Evolutionary conservation across 1,139 yeast species (phyloP).

Genomic region (Yamadazyma aaseri): DNA sequence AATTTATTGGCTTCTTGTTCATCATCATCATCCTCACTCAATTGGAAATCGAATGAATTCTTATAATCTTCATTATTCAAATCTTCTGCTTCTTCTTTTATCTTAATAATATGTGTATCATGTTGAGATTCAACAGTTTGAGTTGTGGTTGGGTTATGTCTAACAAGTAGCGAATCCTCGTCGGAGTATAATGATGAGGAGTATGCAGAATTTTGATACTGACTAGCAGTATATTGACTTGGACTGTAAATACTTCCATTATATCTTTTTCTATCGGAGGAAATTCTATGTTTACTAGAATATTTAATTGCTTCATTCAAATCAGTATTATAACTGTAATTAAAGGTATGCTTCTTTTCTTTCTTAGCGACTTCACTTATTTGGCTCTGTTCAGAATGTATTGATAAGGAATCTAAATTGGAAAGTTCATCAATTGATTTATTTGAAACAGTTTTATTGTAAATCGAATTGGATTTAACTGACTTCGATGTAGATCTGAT

Average conservation of each 20-base stretch:
- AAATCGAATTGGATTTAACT: constrained; percentile 8
- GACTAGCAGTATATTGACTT: constrained; percentile 3
- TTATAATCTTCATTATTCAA: constrained; percentile 2
- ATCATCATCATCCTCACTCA: constrained; percentile 11
- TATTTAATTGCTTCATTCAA: constrained; percentile 12
- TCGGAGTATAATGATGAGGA: constrained; percentile 8
- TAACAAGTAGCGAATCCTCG: constrained; percentile 1
- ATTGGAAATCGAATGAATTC: constrained; percentile 8
- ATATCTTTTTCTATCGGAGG: neutral
- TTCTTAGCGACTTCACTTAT: neutral
- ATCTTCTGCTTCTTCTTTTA: neutral
- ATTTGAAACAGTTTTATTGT: constrained; percentile 3
- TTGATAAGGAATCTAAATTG: constrained; percentile 14
- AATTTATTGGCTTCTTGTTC: constrained; percentile 12
- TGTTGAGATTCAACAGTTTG: neutral
- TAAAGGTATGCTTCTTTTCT: constrained; percentile 9
- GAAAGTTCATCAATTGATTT: constrained; percentile 15
- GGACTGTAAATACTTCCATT: constrained; percentile 4
- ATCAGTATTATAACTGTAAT: constrained; percentile 14
- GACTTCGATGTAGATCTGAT: constrained; percentile 5
- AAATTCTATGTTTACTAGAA: constrained; percentile 5
- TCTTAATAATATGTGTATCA: neutral
- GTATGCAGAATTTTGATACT: constrained; percentile 3
- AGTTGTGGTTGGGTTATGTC: neutral
- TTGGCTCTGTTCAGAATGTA: constrained; percentile 11